Percentiles rank a stretch among this genome's conserved stretches.
Evolutionary conservation across 78 protist species (phyloP).

Genomic region (Anaeramoeba ignava): DNA sequence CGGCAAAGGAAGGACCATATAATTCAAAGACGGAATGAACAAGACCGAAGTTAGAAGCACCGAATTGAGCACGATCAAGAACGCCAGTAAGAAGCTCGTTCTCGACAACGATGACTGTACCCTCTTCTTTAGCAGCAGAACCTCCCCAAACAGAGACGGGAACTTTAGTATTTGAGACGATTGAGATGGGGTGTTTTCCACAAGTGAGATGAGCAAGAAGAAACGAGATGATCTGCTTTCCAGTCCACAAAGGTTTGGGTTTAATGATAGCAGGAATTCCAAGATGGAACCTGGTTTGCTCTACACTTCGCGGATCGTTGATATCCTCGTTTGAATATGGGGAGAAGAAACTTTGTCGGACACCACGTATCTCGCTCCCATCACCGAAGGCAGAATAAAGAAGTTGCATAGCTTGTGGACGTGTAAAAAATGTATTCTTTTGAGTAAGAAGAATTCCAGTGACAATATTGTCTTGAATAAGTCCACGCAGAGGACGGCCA

Average conservation of each 20-base stretch:
- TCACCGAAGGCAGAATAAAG: conserved; percentile 19
- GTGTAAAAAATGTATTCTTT: conserved; percentile 66
- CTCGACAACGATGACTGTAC: conserved; percentile 29
- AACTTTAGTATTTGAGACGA: conserved; percentile 28
- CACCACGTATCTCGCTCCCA: background rate
- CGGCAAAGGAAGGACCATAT: conserved; percentile 75
- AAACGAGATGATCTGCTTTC: conserved; percentile 79
- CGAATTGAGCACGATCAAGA: conserved; percentile 82
- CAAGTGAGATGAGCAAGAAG: background rate
- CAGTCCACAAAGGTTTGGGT: conserved; percentile 78
- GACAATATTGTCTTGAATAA: conserved; percentile 96
- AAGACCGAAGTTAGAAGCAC: conserved; percentile 63
- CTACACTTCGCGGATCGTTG: background rate
- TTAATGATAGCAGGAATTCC: conserved; percentile 68
- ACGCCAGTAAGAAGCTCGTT: conserved; percentile 74
- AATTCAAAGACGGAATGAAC: conserved; percentile 67
- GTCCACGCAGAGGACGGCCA: conserved; percentile 94
- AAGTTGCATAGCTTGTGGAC: conserved; percentile 38
- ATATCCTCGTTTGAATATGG: conserved; percentile 5
- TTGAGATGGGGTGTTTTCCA: conserved; percentile 28
- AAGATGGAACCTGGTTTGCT: conserved; percentile 13
- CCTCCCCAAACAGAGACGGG: conserved; percentile 29
- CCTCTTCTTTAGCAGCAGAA: conserved; percentile 17
- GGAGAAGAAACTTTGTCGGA: background rate
- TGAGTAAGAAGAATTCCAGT: conserved; percentile 75